A percentile compares a stretch with the other conserved stretches of the same genome.
Evolutionary conservation across 192 early-diverging fungal genomes (phyloP).

Genomic region (Backusella circina): DNA sequence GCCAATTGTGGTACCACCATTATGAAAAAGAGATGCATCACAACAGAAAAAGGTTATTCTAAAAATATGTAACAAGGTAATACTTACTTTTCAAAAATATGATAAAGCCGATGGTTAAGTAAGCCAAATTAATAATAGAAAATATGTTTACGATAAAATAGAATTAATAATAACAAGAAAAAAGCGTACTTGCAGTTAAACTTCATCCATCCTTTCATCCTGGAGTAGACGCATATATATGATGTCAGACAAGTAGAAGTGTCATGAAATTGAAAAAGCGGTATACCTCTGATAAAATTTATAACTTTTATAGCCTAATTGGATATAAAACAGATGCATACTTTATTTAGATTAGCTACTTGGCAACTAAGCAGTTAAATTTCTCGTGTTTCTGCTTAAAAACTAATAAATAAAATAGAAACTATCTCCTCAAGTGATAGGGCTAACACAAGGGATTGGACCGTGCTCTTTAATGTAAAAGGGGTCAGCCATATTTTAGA

Average conservation of each 20-base stretch:
- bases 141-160: not conserved
- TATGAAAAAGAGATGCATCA: not conserved
- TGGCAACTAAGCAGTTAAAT: not conserved
- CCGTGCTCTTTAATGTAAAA: not conserved
- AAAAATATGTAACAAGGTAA: slow-evolving; percentile 1
- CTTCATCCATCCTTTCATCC: not conserved
- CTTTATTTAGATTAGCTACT: not conserved
- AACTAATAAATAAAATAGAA: not conserved
- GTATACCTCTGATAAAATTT: not conserved
- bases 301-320: not conserved
- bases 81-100: not conserved
- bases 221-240: not conserved
- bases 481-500: not conserved
- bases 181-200: not conserved
- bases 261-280: not conserved
- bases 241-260: not conserved
- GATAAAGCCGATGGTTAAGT: not conserved
- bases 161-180: not conserved
- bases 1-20: not conserved
- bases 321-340: not conserved
- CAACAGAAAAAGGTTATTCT: not conserved
- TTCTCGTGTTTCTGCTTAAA: not conserved
- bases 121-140: not conserved
- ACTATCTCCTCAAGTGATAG: not conserved
- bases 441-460: not conserved